Conservation (phyloP, 1,284 basidiomycete species). For the Ustilago loliicola region DNA sequence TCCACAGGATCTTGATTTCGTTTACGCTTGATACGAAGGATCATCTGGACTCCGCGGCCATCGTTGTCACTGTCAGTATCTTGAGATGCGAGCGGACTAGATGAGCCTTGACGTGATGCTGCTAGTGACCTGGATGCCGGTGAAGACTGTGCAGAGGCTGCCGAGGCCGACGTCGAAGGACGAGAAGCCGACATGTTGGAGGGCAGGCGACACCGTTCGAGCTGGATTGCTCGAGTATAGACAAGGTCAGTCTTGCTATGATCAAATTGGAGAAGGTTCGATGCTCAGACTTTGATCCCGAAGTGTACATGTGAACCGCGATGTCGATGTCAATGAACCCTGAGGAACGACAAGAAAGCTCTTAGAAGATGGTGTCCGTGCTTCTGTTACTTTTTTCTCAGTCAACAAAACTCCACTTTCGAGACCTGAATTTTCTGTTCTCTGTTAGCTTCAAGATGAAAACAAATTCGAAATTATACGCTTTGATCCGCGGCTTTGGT, state of each 20-base stretch:
- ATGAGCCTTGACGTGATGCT: constrained; percentile 27
- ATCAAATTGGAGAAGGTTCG: background rate
- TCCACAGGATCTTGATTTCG: constrained; percentile 62
- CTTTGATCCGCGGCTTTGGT: background rate
- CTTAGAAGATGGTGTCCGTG: constrained; percentile 3
- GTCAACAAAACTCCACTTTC: background rate
- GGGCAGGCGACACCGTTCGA: background rate
- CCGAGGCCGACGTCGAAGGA: constrained; percentile 10
- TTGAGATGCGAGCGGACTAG: constrained; percentile 30
- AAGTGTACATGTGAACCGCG: background rate
- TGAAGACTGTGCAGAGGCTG: constrained; percentile 28
- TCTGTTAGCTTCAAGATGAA: background rate
- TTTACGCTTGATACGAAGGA: constrained; percentile 67
- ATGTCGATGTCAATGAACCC: background rate
- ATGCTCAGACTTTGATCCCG: background rate
- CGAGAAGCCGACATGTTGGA: constrained; percentile 24
- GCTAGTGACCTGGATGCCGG: constrained; percentile 19
- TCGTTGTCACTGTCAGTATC: constrained; percentile 29
- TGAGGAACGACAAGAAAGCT: constrained; percentile 1
- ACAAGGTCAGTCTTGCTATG: background rate
- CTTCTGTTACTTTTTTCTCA: background rate
- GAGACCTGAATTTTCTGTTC: background rate
- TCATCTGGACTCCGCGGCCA: constrained; percentile 35
- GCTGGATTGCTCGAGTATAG: background rate
- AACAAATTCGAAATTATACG: too few species aligned